Evolutionary conservation across 495 filamentous ascomycete genomes (phyloP).

Genomic region (Endocarpon pusillum): DNA sequence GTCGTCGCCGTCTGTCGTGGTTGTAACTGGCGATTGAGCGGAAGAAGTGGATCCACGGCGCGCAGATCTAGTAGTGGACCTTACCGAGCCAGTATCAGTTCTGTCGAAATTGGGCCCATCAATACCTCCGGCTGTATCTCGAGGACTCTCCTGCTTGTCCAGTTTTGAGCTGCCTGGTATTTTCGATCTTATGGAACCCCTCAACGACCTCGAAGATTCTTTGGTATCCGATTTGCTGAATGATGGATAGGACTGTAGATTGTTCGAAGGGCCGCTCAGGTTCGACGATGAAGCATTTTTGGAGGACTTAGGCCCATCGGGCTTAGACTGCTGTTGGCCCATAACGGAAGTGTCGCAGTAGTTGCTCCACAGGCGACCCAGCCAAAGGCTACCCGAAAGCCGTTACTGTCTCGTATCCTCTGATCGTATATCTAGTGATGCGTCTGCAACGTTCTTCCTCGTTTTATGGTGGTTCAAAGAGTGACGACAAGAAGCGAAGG

Average conservation of each 20-base stretch:
- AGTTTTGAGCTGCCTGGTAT: constrained; percentile 51
- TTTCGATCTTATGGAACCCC: constrained; percentile 57
- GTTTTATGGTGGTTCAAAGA: constrained; percentile 40
- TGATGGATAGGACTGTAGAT: constrained; percentile 68
- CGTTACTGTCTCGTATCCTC: no score
- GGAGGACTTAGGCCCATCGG: constrained; percentile 29
- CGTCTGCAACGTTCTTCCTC: no score
- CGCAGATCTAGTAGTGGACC: constrained; percentile 44
- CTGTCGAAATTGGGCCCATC: no score
- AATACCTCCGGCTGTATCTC: no score
- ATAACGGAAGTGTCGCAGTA: constrained; percentile 37
- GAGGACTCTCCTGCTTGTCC: constrained; percentile 58
- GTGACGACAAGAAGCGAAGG: constrained; percentile 35
- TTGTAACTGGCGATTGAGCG: constrained; percentile 4
- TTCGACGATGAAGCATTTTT: constrained; percentile 14
- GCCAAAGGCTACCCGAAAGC: no score
- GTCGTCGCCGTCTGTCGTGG: constrained; percentile 5
- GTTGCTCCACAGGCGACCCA: no score
- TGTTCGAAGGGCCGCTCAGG: constrained; percentile 30
- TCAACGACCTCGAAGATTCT: constrained; percentile 78
- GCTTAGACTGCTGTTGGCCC: constrained; percentile 88
- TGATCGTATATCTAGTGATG: constrained; percentile 3
- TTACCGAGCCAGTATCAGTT: constrained; percentile 58
- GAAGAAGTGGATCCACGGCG: constrained; percentile 10
- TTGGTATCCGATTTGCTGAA: constrained; percentile 90